Evolutionary conservation across 1,284 basidiomycete species (phyloP).

Genomic region (Acaromyces ingoldii): DNA sequence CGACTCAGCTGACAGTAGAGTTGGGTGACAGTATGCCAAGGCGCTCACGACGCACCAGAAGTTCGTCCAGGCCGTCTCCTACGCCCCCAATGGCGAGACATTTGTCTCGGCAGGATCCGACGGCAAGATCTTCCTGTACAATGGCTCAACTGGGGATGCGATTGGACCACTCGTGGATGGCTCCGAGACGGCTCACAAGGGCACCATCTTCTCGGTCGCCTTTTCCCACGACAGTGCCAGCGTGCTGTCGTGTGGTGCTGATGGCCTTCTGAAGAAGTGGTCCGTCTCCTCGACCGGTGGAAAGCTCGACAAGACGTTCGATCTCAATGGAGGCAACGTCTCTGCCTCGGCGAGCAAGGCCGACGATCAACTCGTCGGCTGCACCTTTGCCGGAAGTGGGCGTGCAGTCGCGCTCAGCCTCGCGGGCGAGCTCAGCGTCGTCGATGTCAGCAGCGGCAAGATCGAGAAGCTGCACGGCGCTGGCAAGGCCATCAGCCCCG

Average conservation of each 20-base stretch:
- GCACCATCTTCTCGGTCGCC: constrained; percentile 52
- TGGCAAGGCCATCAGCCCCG: constrained; percentile 7
- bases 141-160: constrained; percentile 79
- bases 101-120: constrained; percentile 92
- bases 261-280: constrained; percentile 62
- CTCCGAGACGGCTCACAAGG: constrained; percentile 43
- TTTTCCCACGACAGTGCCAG: constrained; percentile 63
- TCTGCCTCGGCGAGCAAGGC: constrained; percentile 18
- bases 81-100: constrained; percentile 58
- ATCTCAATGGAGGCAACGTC: constrained; percentile 24
- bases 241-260: constrained; percentile 77
- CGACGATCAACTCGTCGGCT: constrained; percentile 72
- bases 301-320: constrained; percentile 20
- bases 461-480: constrained; percentile 52
- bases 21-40: constrained; percentile 24
- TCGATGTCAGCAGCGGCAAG: constrained; percentile 13
- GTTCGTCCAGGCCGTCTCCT: constrained; percentile 89
- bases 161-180: constrained; percentile 31
- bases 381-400: constrained; percentile 67
- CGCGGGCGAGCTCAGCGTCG: constrained; percentile 72
- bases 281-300: constrained; percentile 19
- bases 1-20: neutral
- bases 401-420: constrained; percentile 76
- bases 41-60: constrained; percentile 67
- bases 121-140: constrained; percentile 80